Evolutionary conservation across 768 basidiomycete genomes (phyloP).

Genomic region (Hirschioporus abietinus): DNA sequence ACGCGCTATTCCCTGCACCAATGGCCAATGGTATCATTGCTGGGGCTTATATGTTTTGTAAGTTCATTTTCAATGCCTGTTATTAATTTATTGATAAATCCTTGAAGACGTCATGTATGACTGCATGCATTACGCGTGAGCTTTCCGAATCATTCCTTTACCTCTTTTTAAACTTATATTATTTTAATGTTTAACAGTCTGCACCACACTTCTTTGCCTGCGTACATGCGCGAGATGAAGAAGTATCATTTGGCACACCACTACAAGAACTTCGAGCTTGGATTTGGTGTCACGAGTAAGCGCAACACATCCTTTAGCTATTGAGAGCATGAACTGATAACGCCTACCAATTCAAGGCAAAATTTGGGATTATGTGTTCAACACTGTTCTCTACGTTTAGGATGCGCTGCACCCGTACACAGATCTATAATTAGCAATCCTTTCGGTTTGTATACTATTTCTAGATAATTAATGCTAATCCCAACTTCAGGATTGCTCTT

Average conservation of each 20-base stretch:
- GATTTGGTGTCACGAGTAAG: slow-evolving; percentile 92
- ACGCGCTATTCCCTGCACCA: slow-evolving; percentile 74
- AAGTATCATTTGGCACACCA: slow-evolving; percentile 97
- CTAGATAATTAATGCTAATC: slow-evolving; percentile 1
- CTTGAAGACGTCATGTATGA: slow-evolving; percentile 73
- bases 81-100: slow-evolving; percentile 10
- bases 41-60: slow-evolving; percentile 74
- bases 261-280: slow-evolving; percentile 97
- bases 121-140: slow-evolving; percentile 88
- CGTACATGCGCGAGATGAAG: slow-evolving; percentile 90
- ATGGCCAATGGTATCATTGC: slow-evolving; percentile 90
- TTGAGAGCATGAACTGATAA: neutral
- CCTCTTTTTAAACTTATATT: slow-evolving; percentile 11
- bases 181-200: slow-evolving; percentile 34
- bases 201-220: slow-evolving; percentile 82
- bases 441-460: neutral
- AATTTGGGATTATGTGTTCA: slow-evolving; percentile 92
- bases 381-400: slow-evolving; percentile 69
- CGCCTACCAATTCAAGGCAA: slow-evolving; percentile 46
- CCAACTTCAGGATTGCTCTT: neutral
- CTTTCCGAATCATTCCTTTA: slow-evolving; percentile 4
- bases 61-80: slow-evolving; percentile 20
- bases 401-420: neutral
- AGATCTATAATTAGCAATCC: neutral
- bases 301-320: slow-evolving; percentile 5